Conservation (phyloP, 371 early-diverging fungal species). For the Blakeslea trispora region DNA sequence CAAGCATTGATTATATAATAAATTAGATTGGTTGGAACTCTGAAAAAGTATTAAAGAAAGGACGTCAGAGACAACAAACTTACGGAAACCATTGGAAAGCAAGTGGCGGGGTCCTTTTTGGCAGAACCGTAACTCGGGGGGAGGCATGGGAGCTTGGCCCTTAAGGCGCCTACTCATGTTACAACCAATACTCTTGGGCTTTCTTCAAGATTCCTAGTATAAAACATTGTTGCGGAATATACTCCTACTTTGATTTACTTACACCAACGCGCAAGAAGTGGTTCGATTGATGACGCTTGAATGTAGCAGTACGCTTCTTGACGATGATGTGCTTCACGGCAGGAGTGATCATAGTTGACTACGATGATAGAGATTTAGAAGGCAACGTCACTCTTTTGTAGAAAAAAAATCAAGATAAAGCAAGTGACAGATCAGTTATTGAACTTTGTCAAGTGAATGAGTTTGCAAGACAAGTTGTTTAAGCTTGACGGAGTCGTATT, state of each 20-base stretch:
- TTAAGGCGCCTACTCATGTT: conserved; percentile 96
- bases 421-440: no score
- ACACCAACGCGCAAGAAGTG: conserved; percentile 95
- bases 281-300: conserved; percentile 99
- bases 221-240: not conserved
- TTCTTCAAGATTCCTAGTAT: conserved; percentile 96
- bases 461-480: no score
- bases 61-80: conserved; percentile 95
- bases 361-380: no score
- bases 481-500: no score
- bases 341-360: conserved; percentile 82
- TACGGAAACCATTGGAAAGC: conserved; percentile 98
- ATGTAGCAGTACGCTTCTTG: conserved; percentile 98
- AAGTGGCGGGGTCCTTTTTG: conserved; percentile 95
- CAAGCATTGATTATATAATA: no score
- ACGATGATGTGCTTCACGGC: conserved; percentile 90
- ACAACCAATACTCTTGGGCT: conserved; percentile 99
- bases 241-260: conserved; percentile 28
- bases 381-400: no score
- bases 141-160: conserved; percentile 99
- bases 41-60: conserved; percentile 95
- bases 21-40: conserved; percentile 99
- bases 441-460: no score
- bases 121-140: conserved; percentile 99
- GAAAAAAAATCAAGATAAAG: no score